These are phyloP conservation scores for Starmerella sirachaensis DNA, from an alignment of 805 yeast species.

Conservation along the genomic window DNA sequence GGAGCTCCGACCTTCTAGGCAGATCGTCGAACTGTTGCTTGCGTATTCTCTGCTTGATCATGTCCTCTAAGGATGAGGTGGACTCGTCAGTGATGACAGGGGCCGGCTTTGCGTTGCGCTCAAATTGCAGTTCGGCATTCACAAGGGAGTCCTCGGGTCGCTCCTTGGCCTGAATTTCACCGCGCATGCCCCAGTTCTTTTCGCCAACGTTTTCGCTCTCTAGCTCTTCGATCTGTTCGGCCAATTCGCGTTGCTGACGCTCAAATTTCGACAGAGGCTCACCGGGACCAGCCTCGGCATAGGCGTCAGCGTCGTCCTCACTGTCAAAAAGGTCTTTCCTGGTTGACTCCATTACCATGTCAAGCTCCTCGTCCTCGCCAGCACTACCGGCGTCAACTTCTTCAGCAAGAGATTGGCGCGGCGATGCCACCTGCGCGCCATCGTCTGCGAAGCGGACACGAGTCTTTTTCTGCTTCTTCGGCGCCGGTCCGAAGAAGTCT, in stretches of 20 bases:
- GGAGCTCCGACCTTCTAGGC: slow-evolving; percentile 45
- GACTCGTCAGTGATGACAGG: slow-evolving; percentile 86
- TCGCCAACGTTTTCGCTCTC: slow-evolving; percentile 84
- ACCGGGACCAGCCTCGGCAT: slow-evolving; percentile 41
- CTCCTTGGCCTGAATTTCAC: slow-evolving; percentile 73
- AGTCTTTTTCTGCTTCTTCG: slow-evolving; percentile 15
- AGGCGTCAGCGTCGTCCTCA: slow-evolving; percentile 43
- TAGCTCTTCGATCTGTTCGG: slow-evolving; percentile 60
- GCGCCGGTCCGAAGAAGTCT: slow-evolving; percentile 33
- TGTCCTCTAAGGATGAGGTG: slow-evolving; percentile 76
- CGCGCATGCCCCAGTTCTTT: slow-evolving; percentile 88
- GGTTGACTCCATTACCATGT: slow-evolving; percentile 25
- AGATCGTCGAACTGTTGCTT: slow-evolving; percentile 72
- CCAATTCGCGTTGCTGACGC: slow-evolving; percentile 65
- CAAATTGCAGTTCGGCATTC: slow-evolving; percentile 59
- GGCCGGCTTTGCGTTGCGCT: slow-evolving; percentile 87
- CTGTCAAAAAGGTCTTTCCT: slow-evolving; percentile 33
- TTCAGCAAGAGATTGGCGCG: no score
- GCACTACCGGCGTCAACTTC: slow-evolving; percentile 22
- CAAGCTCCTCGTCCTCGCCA: slow-evolving; percentile 15
- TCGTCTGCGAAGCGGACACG: slow-evolving; percentile 10
- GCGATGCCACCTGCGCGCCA: slow-evolving; percentile 9
- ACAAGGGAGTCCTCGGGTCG: slow-evolving; percentile 78
- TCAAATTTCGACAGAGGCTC: slow-evolving; percentile 61
- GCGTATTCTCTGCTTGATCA: slow-evolving; percentile 71